Percentiles rank a stretch among this genome's conserved stretches.
These are phyloP conservation scores for Cyclotella distinguenda DNA, from an alignment of 108 stramenopile species.

Conservation along the genomic window DNA sequence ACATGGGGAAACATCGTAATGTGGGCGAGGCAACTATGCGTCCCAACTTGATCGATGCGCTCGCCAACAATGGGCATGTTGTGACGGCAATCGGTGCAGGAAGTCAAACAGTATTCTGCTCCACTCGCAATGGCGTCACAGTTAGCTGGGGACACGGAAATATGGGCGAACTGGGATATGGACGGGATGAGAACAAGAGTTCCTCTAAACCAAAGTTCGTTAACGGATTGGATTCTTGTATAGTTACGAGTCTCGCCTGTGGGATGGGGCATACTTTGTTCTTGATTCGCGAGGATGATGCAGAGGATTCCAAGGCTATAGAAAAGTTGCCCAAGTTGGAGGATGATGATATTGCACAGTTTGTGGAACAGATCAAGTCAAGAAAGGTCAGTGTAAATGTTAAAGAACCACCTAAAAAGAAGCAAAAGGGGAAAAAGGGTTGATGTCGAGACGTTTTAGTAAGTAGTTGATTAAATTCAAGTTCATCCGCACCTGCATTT, in stretches of 20 bases:
- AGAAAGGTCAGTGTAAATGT: conserved; percentile 26
- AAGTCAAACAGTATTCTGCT: conserved; percentile 61
- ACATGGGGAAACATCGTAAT: conserved; percentile 77
- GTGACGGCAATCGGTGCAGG: conserved; percentile 68
- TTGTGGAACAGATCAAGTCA: conserved; percentile 33
- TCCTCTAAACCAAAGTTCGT: conserved; percentile 82
- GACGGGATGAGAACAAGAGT: conserved; percentile 61
- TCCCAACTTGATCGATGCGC: conserved; percentile 66
- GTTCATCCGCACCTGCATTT: too few species aligned
- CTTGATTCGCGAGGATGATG: conserved; percentile 68
- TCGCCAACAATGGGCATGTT: conserved; percentile 87
- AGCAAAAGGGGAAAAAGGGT: conserved; percentile 28
- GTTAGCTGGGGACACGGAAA: conserved; percentile 86
- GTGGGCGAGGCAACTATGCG: conserved; percentile 83
- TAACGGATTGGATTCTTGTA: conserved; percentile 52
- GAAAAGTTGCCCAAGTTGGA: conserved; percentile 50
- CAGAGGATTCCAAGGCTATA: conserved; percentile 62
- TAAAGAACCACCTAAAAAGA: conserved; percentile 41
- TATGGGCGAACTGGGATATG: conserved; percentile 78
- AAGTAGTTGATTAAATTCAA: too few species aligned
- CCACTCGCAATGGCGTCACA: conserved; percentile 68
- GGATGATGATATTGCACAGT: conserved; percentile 27
- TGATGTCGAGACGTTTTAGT: too few species aligned
- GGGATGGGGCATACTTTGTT: conserved; percentile 83
- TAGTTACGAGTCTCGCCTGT: conserved; percentile 64